phyloP scores from a whole-genome alignment of 1,139 yeast species.

The Hyphopichia pseudoburtonii region DNA sequence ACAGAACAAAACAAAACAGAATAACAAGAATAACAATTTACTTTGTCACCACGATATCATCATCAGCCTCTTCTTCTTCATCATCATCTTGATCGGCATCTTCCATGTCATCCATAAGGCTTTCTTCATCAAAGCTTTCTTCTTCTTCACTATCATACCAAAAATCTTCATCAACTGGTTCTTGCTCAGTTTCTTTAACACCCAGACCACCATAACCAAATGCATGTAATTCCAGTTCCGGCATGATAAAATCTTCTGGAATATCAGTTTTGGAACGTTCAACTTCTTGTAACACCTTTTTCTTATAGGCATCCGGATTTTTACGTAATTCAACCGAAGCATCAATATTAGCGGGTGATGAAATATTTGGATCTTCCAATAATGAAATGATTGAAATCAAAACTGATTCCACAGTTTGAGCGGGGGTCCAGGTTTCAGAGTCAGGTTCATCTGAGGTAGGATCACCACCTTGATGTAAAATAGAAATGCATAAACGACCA shows the following conservation, averaged over 20 bases:
- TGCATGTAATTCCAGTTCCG: conserved; percentile 60
- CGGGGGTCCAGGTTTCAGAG: conserved; percentile 94
- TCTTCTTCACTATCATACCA: conserved; percentile 75
- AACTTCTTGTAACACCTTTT: conserved; percentile 79
- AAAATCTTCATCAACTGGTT: conserved; percentile 79
- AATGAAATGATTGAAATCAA: conserved; percentile 86
- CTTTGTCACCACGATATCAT: conserved; percentile 7
- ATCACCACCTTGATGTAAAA: conserved; percentile 87
- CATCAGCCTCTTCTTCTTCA: conserved; percentile 47
- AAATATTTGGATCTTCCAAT: conserved; percentile 88
- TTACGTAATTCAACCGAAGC: conserved; percentile 92
- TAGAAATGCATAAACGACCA: conserved; percentile 90
- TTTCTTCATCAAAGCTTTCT: conserved; percentile 54
- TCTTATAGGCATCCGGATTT: conserved; percentile 75
- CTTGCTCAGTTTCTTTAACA: conserved; percentile 50
- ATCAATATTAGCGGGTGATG: conserved; percentile 94
- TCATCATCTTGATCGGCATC: conserved; percentile 60
- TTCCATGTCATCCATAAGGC: conserved; percentile 52
- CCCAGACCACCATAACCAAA: conserved; percentile 48
- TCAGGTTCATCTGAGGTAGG: conserved; percentile 89
- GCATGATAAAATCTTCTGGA: conserved; percentile 84
- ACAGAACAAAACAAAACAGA: neutral
- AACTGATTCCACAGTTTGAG: conserved; percentile 91
- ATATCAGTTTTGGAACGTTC: conserved; percentile 80
- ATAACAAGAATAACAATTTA: neutral